Evolutionary conservation across 352 stramenopile genomes (phyloP).

Genomic region (Globisporangium solare): DNA sequence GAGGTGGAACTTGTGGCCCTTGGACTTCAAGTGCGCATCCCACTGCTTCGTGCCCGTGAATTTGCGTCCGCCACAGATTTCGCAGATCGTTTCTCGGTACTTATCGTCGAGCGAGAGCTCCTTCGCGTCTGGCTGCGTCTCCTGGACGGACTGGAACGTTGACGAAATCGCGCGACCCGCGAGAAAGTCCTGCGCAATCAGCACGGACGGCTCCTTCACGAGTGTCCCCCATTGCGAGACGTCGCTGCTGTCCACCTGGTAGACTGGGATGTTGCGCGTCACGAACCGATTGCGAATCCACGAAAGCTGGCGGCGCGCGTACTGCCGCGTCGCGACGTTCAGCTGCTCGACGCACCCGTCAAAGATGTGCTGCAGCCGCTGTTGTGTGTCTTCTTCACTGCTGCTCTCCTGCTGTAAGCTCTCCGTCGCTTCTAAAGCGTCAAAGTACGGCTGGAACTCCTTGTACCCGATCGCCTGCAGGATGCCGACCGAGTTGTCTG

Average conservation of each 20-base stretch:
- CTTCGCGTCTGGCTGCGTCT: slow-evolving; percentile 39
- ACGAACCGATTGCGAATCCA: slow-evolving; percentile 89
- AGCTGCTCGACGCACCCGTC: slow-evolving; percentile 68
- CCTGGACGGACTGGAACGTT: slow-evolving; percentile 33
- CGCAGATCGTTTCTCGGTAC: slow-evolving; percentile 55
- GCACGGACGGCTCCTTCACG: slow-evolving; percentile 54
- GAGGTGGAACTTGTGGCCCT: slow-evolving; percentile 78
- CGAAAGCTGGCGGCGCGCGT: slow-evolving; percentile 79
- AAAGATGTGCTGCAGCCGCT: slow-evolving; percentile 28
- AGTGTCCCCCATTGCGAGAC: slow-evolving; percentile 46
- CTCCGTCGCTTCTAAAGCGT: slow-evolving; percentile 36
- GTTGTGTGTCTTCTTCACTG: not conserved
- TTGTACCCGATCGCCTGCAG: slow-evolving; percentile 90
- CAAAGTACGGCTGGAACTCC: slow-evolving; percentile 84
- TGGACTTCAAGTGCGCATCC: slow-evolving; percentile 68
- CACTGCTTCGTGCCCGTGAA: slow-evolving; percentile 70
- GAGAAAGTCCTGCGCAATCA: slow-evolving; percentile 63
- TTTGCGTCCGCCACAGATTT: slow-evolving; percentile 55
- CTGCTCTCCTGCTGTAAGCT: not conserved
- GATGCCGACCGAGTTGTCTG: slow-evolving; percentile 62
- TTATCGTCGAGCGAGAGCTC: slow-evolving; percentile 47
- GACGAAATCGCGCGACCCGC: slow-evolving; percentile 21
- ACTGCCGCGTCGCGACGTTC: slow-evolving; percentile 79
- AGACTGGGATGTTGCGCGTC: slow-evolving; percentile 80
- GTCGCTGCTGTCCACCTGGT: slow-evolving; percentile 81